Conservation (phyloP, 1,284 basidiomycete species). For the Rhodofomes roseus region DNA sequence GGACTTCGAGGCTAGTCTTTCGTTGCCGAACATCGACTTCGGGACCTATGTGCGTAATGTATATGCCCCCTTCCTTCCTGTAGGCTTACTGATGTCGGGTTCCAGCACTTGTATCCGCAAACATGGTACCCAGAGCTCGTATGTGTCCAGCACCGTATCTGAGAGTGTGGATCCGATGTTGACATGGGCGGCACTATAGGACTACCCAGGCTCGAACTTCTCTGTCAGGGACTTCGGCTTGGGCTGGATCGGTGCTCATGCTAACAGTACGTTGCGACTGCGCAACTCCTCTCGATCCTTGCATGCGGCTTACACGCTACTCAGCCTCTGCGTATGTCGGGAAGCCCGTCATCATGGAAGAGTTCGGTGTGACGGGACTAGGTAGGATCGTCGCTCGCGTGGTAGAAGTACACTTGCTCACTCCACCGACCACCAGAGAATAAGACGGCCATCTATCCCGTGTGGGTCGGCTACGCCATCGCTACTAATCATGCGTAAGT, state of each 20-base stretch:
- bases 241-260: constrained; percentile 50
- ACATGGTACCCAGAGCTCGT: constrained; percentile 33
- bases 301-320: too few relatives aligned
- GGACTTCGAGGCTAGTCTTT: constrained; percentile 48
- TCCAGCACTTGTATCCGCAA: constrained; percentile 51
- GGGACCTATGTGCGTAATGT: constrained; percentile 42
- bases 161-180: not conserved
- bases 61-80: too few relatives aligned
- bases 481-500: constrained; percentile 49
- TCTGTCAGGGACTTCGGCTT: constrained; percentile 47
- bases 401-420: not conserved
- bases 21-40: constrained; percentile 52
- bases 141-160: not conserved
- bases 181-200: constrained; percentile 23
- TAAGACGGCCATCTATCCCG: constrained; percentile 46
- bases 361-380: constrained; percentile 46
- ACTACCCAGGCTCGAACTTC: constrained; percentile 48
- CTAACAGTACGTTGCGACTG: constrained; percentile 34
- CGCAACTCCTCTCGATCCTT: too few relatives aligned
- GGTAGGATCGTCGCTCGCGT: constrained; percentile 23
- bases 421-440: constrained; percentile 34
- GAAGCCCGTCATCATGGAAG: constrained; percentile 53
- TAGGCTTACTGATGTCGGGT: too few relatives aligned
- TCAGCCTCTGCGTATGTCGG: constrained; percentile 45
- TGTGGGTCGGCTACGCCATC: constrained; percentile 46